A percentile compares a stretch with the other conserved stretches of the same genome.
phyloP scores from a whole-genome alignment of 768 basidiomycete species.

The Amanita inopinata region DNA sequence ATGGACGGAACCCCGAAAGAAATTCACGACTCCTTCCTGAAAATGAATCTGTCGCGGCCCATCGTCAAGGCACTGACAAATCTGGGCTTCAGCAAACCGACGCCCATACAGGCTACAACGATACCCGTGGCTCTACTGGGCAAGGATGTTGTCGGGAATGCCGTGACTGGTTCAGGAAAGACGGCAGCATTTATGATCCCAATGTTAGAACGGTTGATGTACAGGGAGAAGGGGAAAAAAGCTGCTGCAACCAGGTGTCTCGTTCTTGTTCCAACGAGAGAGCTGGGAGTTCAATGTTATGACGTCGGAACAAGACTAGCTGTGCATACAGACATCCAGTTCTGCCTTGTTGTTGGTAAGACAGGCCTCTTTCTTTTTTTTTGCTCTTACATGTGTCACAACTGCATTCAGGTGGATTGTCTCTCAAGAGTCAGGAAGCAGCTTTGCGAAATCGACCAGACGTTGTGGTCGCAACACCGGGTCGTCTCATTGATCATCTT shows the following conservation, averaged over 20 bases:
- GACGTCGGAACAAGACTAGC: constrained; percentile 85
- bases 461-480: constrained; percentile 92
- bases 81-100: constrained; percentile 74
- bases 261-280: constrained; percentile 88
- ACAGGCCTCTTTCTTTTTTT: constrained; percentile 12
- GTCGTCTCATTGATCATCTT: constrained; percentile 95
- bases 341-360: constrained; percentile 88
- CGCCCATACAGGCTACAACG: constrained; percentile 91
- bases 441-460: constrained; percentile 83
- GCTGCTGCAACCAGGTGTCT: constrained; percentile 85
- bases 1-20: constrained; percentile 38
- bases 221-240: constrained; percentile 82
- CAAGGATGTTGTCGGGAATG: constrained; percentile 92
- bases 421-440: constrained; percentile 85
- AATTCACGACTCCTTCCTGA: constrained; percentile 71
- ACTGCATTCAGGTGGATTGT: constrained; percentile 65
- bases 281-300: constrained; percentile 92
- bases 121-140: constrained; percentile 92
- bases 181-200: constrained; percentile 97
- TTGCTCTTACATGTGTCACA: constrained; percentile 3
- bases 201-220: constrained; percentile 85
- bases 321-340: constrained; percentile 78
- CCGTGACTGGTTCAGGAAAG: constrained; percentile 97
- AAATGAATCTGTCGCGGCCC: constrained; percentile 94
- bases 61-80: constrained; percentile 84